Percentiles rank a stretch among this genome's conserved stretches.
Evolutionary conservation across 176 grass and related monocot genomes (phyloP).

Genomic region (Musa acuminata): DNA sequence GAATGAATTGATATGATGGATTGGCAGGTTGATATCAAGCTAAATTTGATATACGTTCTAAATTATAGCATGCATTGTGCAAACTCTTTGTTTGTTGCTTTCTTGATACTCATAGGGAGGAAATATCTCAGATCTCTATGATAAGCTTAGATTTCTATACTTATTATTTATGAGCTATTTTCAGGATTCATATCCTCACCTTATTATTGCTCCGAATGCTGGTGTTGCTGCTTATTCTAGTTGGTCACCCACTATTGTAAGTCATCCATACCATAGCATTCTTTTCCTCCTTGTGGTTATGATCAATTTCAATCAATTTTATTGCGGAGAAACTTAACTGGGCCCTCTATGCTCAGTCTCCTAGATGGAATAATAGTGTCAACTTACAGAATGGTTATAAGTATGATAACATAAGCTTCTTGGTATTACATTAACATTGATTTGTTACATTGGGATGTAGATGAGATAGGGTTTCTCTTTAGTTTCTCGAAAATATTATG

Average conservation of each 20-base stretch:
- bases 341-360: no score
- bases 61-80: neutral
- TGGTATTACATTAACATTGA: neutral
- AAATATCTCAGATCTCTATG: neutral
- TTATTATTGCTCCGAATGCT: constrained; percentile 91
- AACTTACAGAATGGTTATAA: neutral
- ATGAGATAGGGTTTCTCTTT: neutral
- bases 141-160: neutral
- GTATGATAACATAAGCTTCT: no score
- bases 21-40: no score
- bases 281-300: neutral
- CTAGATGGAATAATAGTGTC: neutral
- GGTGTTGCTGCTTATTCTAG: constrained; percentile 84
- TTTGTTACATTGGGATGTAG: neutral
- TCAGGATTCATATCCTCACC: constrained; percentile 63
- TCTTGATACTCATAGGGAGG: neutral
- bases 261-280: constrained; percentile 16
- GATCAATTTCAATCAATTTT: neutral
- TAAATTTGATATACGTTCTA: no score
- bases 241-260: constrained; percentile 85
- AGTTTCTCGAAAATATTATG: no score
- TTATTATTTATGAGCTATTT: neutral
- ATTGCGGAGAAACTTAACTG: no score
- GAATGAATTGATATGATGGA: no score
- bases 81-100: neutral